A percentile compares a stretch with the other conserved stretches of the same genome.
phyloP scores from a whole-genome alignment of 2,329 filamentous ascomycete species.

The Phoma herbarum region DNA sequence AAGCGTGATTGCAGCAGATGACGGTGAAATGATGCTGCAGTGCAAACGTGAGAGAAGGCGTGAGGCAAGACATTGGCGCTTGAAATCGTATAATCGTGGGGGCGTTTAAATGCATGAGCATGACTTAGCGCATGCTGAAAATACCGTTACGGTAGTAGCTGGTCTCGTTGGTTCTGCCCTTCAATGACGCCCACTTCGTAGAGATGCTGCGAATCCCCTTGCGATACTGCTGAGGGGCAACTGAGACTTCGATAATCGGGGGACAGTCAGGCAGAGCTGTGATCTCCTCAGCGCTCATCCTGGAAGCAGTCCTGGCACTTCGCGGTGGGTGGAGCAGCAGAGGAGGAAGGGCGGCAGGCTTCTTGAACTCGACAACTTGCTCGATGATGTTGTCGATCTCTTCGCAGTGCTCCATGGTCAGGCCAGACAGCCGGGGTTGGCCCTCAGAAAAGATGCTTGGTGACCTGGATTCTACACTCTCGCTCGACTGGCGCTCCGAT shows the following conservation, averaged over 20 bases:
- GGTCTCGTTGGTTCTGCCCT: constrained; percentile 20
- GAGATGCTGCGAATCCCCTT: constrained; percentile 37
- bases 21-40: neutral
- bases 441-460: constrained; percentile 22
- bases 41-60: neutral
- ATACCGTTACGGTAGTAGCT: constrained; percentile 14
- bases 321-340: constrained; percentile 39
- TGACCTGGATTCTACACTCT: constrained; percentile 4
- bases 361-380: constrained; percentile 35
- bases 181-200: constrained; percentile 35
- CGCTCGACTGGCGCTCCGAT: constrained; percentile 23
- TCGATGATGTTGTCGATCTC: constrained; percentile 36
- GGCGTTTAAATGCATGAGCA: neutral
- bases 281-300: constrained; percentile 24
- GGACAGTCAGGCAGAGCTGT: constrained; percentile 28
- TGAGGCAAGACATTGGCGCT: neutral
- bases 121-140: constrained; percentile 16
- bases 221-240: constrained; percentile 23
- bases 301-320: constrained; percentile 20
- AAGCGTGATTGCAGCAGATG: neutral
- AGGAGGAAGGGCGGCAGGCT: constrained; percentile 29
- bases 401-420: constrained; percentile 6
- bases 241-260: neutral
- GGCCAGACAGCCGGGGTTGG: constrained; percentile 4
- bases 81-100: neutral